Percentiles rank a stretch among this genome's conserved stretches.
Evolutionary conservation across 495 filamentous ascomycete genomes (phyloP).

Genomic region (Echria macrotheca): DNA sequence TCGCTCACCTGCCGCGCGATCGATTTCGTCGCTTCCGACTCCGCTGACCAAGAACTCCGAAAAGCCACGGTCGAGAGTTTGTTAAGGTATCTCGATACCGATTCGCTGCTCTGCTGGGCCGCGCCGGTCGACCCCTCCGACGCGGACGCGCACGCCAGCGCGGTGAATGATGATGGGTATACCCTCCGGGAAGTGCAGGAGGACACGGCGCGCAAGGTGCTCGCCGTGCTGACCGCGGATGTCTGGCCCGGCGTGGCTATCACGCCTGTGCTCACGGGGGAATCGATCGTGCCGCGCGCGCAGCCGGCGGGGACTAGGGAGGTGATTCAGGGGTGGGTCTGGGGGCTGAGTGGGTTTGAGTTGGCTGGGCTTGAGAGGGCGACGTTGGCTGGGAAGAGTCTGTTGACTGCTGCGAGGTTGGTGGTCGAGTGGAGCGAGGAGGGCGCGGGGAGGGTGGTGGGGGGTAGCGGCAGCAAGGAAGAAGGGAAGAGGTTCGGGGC

Average conservation of each 20-base stretch:
- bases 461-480: conserved; percentile 14
- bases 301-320: conserved; percentile 70
- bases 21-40: conserved; percentile 67
- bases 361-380: conserved; percentile 81
- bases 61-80: conserved; percentile 50
- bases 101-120: conserved; percentile 91
- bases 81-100: conserved; percentile 84
- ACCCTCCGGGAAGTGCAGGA: conserved; percentile 70
- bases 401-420: conserved; percentile 70
- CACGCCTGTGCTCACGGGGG: conserved; percentile 63
- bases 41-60: conserved; percentile 13
- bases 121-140: conserved; percentile 43
- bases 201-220: conserved; percentile 58
- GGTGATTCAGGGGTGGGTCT: conserved; percentile 75
- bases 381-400: conserved; percentile 76
- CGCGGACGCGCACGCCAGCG: conserved; percentile 21
- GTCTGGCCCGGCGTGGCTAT: conserved; percentile 88
- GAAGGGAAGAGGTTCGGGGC: conserved; percentile 47
- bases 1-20: conserved; percentile 73
- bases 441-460: conserved; percentile 18
- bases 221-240: conserved; percentile 59
- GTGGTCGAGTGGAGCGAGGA: conserved; percentile 85
- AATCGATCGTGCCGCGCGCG: conserved; percentile 62
- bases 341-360: conserved; percentile 64
- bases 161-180: conserved; percentile 30